These are phyloP conservation scores for Pseudogymnoascus sp. DNA, from an alignment of 2,329 filamentous ascomycete genomes.

Conservation along the genomic window DNA sequence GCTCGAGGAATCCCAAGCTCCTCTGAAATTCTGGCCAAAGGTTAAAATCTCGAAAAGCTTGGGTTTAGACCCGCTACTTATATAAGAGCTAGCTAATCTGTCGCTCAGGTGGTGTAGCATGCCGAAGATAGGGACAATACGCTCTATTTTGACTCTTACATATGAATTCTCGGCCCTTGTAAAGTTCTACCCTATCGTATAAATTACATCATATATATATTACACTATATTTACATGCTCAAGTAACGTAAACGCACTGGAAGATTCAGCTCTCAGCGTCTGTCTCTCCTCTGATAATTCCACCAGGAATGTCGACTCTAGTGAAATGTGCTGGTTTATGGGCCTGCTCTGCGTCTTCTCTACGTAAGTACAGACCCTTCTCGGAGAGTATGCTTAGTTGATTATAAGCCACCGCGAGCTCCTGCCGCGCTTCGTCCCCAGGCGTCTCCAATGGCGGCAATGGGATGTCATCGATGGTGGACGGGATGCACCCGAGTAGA, in stretches of 20 bases:
- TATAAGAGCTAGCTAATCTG: too few relatives aligned
- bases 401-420: conserved; percentile 2
- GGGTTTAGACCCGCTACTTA: too few relatives aligned
- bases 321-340: conserved; percentile 3
- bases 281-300: conserved; percentile 15
- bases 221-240: neutral
- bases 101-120: too few relatives aligned
- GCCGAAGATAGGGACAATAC: too few relatives aligned
- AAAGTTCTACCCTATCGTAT: neutral
- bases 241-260: neutral
- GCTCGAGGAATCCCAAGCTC: too few relatives aligned
- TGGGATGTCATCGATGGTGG: conserved; percentile 25
- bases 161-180: too few relatives aligned
- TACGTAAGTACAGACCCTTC: conserved; percentile 3
- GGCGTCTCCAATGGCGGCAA: neutral
- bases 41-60: too few relatives aligned
- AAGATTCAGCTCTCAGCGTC: conserved; percentile 6
- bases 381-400: conserved; percentile 17
- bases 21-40: too few relatives aligned
- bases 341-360: neutral
- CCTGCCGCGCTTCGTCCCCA: neutral
- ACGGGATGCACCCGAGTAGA: conserved; percentile 24
- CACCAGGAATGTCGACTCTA: conserved; percentile 13
- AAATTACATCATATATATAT: neutral
- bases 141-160: too few relatives aligned